Evolutionary conservation across 2,329 filamentous ascomycete genomes (phyloP).

Genomic region (Penicillium brasilianum): DNA sequence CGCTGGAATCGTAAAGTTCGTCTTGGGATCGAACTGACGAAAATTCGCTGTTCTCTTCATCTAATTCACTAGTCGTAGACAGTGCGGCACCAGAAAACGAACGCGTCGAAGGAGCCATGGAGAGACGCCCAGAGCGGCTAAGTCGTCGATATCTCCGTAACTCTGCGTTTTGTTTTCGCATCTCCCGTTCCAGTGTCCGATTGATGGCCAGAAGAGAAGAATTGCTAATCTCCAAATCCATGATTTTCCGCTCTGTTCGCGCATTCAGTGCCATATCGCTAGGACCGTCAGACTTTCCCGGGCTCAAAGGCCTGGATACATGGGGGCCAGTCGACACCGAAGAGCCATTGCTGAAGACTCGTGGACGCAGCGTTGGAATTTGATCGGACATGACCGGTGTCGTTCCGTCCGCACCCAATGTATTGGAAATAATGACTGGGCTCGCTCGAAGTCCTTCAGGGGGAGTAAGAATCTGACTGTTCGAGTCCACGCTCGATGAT

Average conservation of each 20-base stretch:
- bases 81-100: constrained; percentile 52
- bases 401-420: constrained; percentile 27
- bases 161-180: constrained; percentile 89
- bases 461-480: constrained; percentile 20
- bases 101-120: constrained; percentile 58
- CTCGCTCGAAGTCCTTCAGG: constrained; percentile 38
- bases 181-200: constrained; percentile 83
- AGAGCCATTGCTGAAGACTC: constrained; percentile 43
- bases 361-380: constrained; percentile 36
- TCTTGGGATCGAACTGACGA: constrained; percentile 39
- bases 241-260: constrained; percentile 87
- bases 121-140: constrained; percentile 77
- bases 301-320: constrained; percentile 59
- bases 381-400: constrained; percentile 32
- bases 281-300: constrained; percentile 49
- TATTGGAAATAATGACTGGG: constrained; percentile 37
- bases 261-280: constrained; percentile 83
- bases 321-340: constrained; percentile 46
- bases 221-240: constrained; percentile 96
- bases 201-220: constrained; percentile 95
- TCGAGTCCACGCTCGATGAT: constrained; percentile 43
- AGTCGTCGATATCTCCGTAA: constrained; percentile 84
- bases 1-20: constrained; percentile 46
- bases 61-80: constrained; percentile 53
- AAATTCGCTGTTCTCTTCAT: constrained; percentile 42